Base-by-base conservation (phyloP, 148 eudicot species). In the Oxyria digyna region DNA sequence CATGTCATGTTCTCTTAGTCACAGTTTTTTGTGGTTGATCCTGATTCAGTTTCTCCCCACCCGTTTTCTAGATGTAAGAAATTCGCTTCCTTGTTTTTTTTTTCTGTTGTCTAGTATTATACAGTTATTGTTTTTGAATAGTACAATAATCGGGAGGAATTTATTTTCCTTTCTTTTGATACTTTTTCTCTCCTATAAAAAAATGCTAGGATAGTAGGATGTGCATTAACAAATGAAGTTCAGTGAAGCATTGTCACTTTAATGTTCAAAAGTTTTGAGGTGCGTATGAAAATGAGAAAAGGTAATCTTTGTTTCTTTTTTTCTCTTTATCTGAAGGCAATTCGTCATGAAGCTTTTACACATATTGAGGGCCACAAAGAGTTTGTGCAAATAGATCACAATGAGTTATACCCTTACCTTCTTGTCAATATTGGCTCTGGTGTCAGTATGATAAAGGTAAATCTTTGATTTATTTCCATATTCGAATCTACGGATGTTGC, bases 371-470 rank as follows among this genome's bases (percentile, higher is more conserved):
- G 98, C 72, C 88, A 78, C 40, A 94, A 94, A 73, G 92, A 87
- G 81, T 94, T 94, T 49, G 92, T 90, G 82, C 98, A 88, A 80
- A 89, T 94, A 43, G 98, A 94, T 78, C 89, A 87, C 12, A 94
- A 85, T 78, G 97, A 94, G 63, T 74, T 90, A 54, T 94, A 85
- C 72, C 98, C 98, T 11, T 94, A 94, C 69, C 97, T 94, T 70
- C 95, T 94, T 65, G 98, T 94, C 45, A 94, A 94, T 74, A 85
- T 94, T 67, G 98, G 98, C 67, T 94, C 98, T 64, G 98, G 98
- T 74, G 98, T 94, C 71, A 94, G 98, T 78, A 88, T 94, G 75
- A 90, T 94, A 66, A 94, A 94, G 98, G 98, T 93, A 83, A 35
- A 21, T 17, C 23, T 64, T 64, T 15, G 40, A 7, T 38, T 17